phyloP scores from a whole-genome alignment of 2,329 filamentous ascomycete species.

The Diplodia corticola region DNA sequence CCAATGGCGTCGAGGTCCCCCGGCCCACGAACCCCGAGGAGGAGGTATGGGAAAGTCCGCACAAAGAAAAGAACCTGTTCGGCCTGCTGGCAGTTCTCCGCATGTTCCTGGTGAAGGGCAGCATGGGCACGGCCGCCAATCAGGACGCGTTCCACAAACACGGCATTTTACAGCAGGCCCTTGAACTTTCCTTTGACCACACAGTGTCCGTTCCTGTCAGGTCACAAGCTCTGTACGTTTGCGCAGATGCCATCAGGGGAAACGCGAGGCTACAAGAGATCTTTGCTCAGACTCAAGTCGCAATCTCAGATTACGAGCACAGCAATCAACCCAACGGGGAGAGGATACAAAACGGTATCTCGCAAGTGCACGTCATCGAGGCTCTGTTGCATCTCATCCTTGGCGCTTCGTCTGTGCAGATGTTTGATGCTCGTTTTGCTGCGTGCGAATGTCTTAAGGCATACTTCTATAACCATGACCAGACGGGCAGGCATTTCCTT shows the following conservation, averaged over 20 bases:
- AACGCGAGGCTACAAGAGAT: conserved; percentile 77
- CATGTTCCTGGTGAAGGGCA: conserved; percentile 81
- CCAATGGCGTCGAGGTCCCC: conserved; percentile 48
- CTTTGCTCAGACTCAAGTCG: conserved; percentile 30
- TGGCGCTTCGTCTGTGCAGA: conserved; percentile 62
- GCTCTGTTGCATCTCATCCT: conserved; percentile 82
- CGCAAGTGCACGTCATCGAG: conserved; percentile 85
- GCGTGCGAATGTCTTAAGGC: conserved; percentile 90
- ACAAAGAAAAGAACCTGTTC: conserved; percentile 87
- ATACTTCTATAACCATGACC: conserved; percentile 80
- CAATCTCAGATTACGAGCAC: conserved; percentile 65
- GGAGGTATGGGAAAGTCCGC: conserved; percentile 72
- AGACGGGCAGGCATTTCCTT: conserved; percentile 83
- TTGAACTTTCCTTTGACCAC: conserved; percentile 79
- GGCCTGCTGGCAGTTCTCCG: conserved; percentile 83
- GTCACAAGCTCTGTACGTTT: conserved; percentile 76
- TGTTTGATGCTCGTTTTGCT: conserved; percentile 79
- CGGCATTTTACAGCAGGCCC: conserved; percentile 73
- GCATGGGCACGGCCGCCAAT: conserved; percentile 76
- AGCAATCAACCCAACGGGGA: conserved; percentile 62
- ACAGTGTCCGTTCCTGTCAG: conserved; percentile 74
- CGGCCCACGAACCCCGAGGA: conserved; percentile 60
- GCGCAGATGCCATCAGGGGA: conserved; percentile 82
- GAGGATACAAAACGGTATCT: conserved; percentile 50
- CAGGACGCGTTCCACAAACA: conserved; percentile 84